Conservation (phyloP, 805 yeast species). For the Candida ascalaphidarum region DNA sequence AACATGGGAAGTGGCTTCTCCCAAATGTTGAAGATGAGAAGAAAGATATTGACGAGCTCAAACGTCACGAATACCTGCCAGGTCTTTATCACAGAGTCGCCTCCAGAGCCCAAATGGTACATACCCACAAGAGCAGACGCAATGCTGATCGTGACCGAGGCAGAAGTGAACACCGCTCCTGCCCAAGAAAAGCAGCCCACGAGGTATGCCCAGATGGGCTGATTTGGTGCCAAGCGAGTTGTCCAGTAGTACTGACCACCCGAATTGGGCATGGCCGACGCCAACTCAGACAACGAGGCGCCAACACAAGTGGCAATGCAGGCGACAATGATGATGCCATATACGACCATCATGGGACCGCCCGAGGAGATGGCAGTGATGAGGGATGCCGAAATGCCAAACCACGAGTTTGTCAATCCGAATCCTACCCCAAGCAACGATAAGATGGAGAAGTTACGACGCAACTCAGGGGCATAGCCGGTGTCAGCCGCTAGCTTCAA, state of each 20-base stretch:
- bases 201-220: slow-evolving; percentile 27
- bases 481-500: slow-evolving; percentile 18
- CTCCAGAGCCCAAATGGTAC: slow-evolving; percentile 24
- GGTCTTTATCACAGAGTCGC: slow-evolving; percentile 27
- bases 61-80: slow-evolving; percentile 51
- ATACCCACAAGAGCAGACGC: slow-evolving; percentile 47
- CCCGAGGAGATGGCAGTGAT: slow-evolving; percentile 34
- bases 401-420: slow-evolving; percentile 36
- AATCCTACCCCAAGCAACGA: slow-evolving; percentile 33
- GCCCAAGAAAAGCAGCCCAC: slow-evolving; percentile 35
- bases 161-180: slow-evolving; percentile 42
- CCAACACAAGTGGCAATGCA: slow-evolving; percentile 28
- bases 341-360: slow-evolving; percentile 32
- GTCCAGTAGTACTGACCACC: slow-evolving; percentile 39
- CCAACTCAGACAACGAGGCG: slow-evolving; percentile 28
- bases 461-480: slow-evolving; percentile 21
- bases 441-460: slow-evolving; percentile 30
- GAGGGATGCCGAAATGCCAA: slow-evolving; percentile 32
- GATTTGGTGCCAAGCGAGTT: slow-evolving; percentile 28
- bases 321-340: slow-evolving; percentile 32
- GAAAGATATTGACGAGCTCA: slow-evolving; percentile 34
- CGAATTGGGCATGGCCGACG: slow-evolving; percentile 32
- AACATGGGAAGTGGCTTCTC: slow-evolving; percentile 44
- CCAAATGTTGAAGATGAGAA: slow-evolving; percentile 42
- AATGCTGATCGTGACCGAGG: slow-evolving; percentile 48